phyloP scores from a whole-genome alignment of 2,329 filamentous ascomycete species.

The Alternaria infectoria region DNA sequence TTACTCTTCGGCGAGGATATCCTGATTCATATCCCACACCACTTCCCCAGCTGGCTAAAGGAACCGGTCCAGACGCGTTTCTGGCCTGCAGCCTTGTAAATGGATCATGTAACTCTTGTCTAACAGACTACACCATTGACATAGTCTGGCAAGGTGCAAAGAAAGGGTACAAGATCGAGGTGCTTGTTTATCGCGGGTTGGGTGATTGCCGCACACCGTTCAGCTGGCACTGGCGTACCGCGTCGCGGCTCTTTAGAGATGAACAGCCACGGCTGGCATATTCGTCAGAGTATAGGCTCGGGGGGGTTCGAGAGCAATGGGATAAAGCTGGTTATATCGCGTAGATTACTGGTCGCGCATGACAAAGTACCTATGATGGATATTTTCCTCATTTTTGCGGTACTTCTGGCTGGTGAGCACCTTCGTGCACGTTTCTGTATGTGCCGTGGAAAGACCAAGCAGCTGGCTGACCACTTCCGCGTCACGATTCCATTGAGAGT shows the following conservation, averaged over 20 bases:
- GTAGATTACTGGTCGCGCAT: slow-evolving; percentile 2
- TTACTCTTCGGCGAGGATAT: background rate
- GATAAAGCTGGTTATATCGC: slow-evolving; percentile 16
- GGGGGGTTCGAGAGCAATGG: slow-evolving; percentile 24
- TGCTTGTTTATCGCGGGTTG: slow-evolving; percentile 18
- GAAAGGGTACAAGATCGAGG: slow-evolving; percentile 18
- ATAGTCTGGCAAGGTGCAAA: slow-evolving; percentile 17
- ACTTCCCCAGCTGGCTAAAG: slow-evolving; percentile 21
- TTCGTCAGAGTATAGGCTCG: slow-evolving; percentile 13
- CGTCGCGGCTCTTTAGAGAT: background rate
- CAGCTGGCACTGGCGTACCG: slow-evolving; percentile 21
- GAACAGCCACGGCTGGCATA: slow-evolving; percentile 9
- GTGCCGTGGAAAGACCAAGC: background rate
- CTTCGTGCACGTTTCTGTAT: background rate
- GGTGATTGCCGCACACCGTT: slow-evolving; percentile 27
- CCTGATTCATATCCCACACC: slow-evolving; percentile 2
- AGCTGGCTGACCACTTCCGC: background rate
- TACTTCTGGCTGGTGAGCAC: background rate
- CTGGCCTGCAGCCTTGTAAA: slow-evolving; percentile 14
- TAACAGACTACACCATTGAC: slow-evolving; percentile 26
- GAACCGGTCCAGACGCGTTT: slow-evolving; percentile 9
- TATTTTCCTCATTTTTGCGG: background rate
- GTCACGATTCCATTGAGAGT: background rate
- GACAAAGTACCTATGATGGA: background rate
- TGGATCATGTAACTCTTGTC: slow-evolving; percentile 24